Base-by-base conservation (phyloP, 2,329 filamentous ascomycete genomes). In the Colletotrichum sp. region DNA sequence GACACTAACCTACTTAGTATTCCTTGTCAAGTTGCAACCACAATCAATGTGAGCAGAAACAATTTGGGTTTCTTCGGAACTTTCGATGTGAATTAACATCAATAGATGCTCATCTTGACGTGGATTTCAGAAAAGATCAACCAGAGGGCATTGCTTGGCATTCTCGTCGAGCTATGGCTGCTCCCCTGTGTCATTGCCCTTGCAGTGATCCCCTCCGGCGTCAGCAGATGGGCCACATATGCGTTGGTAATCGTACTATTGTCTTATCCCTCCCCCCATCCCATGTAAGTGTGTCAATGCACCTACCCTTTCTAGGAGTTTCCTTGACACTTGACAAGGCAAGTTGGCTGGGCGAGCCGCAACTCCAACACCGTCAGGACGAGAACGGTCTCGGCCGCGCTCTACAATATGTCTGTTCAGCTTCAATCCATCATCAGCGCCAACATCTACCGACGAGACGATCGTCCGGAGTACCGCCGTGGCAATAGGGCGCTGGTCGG, bases 311-410 rank as follows among this genome's bases (percentile, higher is more conserved):
- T 66, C 30, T 52, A n/a, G 30, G 52, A 44, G 30, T 30, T 49
- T 62, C 16, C 9, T n/a, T 64, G 15, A 34, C 59, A 10, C n/a
- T 72, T n/a, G 79, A 88, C 90, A 0, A 88, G 92, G 24, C 86
- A 88, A 78, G 87, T 88, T 9, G 85, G 81, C 34, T 89, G 87
- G 86, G 86, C 85, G 78, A 87, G 85, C 4, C 85, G 90, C 71
- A 94, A 94, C 80, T 89, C 91, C 5, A 92, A 92, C 77, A 87
- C 89, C 1, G 91, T 94, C 10, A 87, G 92, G n/a, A 91, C 90
- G 8, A 86, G 92, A 10, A 91, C 92, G 3, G 90, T 94, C 5
- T 90, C 91, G 0, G 89, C 91, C 1, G 92, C 91, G 0, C 83
- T 91, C 16, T 93, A 93, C 81, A 93, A 92, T 69, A 85, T 88